Conservation (phyloP, 495 filamentous ascomycete species). For the Cairneyella variabilis region DNA sequence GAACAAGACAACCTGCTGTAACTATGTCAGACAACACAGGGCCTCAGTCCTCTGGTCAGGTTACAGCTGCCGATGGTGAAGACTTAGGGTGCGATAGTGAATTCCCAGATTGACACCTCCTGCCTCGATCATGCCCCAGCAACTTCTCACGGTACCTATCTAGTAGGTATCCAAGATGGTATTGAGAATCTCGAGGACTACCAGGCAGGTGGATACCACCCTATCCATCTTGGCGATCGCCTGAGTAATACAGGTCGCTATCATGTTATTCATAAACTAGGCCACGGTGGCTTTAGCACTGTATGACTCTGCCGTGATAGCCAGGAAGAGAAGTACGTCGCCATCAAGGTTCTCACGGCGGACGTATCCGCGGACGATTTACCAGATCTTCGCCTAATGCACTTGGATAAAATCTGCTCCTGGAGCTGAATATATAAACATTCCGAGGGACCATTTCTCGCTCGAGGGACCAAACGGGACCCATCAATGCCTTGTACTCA, state of each 20-base stretch:
- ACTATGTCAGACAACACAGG: background rate
- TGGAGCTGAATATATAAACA: constrained; percentile 11
- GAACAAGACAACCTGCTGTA: background rate
- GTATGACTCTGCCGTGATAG: constrained; percentile 35
- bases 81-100: background rate
- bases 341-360: constrained; percentile 32
- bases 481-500: constrained; percentile 33
- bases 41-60: background rate
- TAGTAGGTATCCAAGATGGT: constrained; percentile 2
- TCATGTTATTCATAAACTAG: constrained; percentile 38
- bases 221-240: constrained; percentile 34
- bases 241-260: constrained; percentile 29
- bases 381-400: constrained; percentile 19
- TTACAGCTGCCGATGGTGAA: background rate
- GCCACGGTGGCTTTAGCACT: constrained; percentile 31
- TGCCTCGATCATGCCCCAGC: background rate
- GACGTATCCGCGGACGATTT: constrained; percentile 25
- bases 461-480: constrained; percentile 32
- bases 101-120: background rate
- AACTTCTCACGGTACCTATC: constrained; percentile 3
- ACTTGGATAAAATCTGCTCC: constrained; percentile 4
- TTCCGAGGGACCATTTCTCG: constrained; percentile 28
- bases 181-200: constrained; percentile 30
- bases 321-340: constrained; percentile 21
- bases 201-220: constrained; percentile 33